A percentile compares a stretch with the other conserved stretches of the same genome.
Conservation (phyloP, 352 stramenopile genomes). For the Pythium guiyangense region DNA sequence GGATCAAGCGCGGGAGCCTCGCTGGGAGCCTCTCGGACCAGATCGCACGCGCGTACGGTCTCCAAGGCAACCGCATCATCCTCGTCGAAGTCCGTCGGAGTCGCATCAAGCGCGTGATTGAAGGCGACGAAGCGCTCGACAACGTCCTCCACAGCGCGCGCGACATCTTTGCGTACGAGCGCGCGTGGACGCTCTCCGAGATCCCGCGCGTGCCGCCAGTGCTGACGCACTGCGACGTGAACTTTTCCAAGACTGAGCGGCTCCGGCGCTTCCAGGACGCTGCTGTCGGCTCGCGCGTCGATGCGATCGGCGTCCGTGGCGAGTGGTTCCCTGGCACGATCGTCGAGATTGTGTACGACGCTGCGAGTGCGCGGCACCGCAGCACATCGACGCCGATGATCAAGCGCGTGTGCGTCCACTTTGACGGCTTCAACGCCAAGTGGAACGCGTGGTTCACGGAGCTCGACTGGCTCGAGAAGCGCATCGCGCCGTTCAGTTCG, state of each 20-base stretch:
- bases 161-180: constrained; percentile 59
- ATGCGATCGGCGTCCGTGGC: constrained; percentile 44
- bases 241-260: constrained; percentile 8
- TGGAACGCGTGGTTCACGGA: constrained; percentile 70
- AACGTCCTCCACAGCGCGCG: constrained; percentile 24
- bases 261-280: constrained; percentile 39
- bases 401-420: constrained; percentile 51
- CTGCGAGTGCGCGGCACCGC: not conserved
- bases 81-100: constrained; percentile 62
- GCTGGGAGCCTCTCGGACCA: constrained; percentile 41
- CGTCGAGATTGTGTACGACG: constrained; percentile 30
- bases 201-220: constrained; percentile 36
- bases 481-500: constrained; percentile 39
- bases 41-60: constrained; percentile 31
- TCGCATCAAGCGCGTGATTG: constrained; percentile 73
- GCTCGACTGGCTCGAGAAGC: constrained; percentile 48
- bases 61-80: constrained; percentile 49
- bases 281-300: constrained; percentile 47
- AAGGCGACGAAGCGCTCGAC: constrained; percentile 53
- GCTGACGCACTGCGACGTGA: constrained; percentile 13
- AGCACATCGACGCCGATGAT: not conserved
- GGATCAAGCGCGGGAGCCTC: constrained; percentile 44
- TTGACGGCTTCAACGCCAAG: constrained; percentile 65
- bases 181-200: constrained; percentile 58
- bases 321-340: constrained; percentile 63